phyloP scores from a whole-genome alignment of 1,139 yeast genomes.

The Geotrichum carabidarum region DNA sequence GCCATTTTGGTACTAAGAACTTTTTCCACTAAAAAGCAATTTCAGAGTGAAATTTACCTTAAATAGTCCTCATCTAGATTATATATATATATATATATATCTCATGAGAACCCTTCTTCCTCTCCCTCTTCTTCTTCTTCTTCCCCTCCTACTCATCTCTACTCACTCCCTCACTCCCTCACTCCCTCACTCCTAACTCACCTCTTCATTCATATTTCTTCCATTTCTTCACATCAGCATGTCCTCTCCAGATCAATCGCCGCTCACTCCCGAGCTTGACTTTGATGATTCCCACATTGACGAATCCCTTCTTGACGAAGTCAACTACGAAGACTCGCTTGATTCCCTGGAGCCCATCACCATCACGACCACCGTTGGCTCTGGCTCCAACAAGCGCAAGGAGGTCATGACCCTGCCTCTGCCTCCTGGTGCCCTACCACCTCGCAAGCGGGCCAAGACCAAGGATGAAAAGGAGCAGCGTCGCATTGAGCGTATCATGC shows the following conservation, averaged over 20 bases:
- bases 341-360: conserved; percentile 11
- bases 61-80: too few species aligned
- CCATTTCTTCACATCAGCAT: not conserved
- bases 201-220: not conserved
- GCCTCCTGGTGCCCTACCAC: conserved; percentile 59
- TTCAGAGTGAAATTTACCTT: too few species aligned
- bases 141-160: not conserved
- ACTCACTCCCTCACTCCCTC: not conserved
- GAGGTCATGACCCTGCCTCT: conserved; percentile 35
- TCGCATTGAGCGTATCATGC: conserved; percentile 80
- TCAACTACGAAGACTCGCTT: not conserved
- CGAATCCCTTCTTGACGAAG: not conserved
- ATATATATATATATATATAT: too few species aligned
- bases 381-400: conserved; percentile 29
- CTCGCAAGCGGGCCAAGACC: conserved; percentile 93
- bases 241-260: not conserved
- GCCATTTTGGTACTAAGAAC: too few species aligned
- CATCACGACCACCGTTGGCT: conserved; percentile 20
- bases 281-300: not conserved
- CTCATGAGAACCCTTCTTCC: not conserved
- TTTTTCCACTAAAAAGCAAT: too few species aligned
- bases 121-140: not conserved
- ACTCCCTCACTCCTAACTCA: not conserved
- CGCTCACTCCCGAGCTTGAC: not conserved
- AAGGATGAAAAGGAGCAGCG: conserved; percentile 96